Base-by-base conservation (phyloP, 2,329 filamentous ascomycete species). In the Aureobasidium sp. region DNA sequence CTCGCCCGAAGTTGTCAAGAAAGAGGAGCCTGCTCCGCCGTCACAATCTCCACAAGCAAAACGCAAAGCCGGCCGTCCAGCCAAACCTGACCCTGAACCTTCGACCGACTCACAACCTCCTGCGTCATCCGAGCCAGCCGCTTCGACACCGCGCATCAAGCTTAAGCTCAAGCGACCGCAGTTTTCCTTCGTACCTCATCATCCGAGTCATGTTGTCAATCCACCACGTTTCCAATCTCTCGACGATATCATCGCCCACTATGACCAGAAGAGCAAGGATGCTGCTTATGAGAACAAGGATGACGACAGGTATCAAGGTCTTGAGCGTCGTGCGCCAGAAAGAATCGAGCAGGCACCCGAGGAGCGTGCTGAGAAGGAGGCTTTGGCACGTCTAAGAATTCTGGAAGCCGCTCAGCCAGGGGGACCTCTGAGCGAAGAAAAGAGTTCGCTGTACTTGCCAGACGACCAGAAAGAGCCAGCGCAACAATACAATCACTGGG, bases 401-500 rank as follows among this genome's bases (percentile, higher is more conserved):
- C 84, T 91, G 66, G 77, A 85, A 52, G 92, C 91, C 65, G 85
- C 85, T 3, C 80, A 89, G 68, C 84, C 86, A 5, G 92, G 91
- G 17, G 90, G 91, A 2, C 72, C 91, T 4, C 79, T 97, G 31
- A 91, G 88, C 56, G 77, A 81, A 60, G 84, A 86, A 64, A 80
- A 82, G 64, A 93, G 89, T 71, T 87, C 86, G 2, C 77, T 87
- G 27, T 94, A 89, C 68, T 81, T 86, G 20, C 89, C 89, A 0
- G 89, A 94, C 65, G 79, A 85, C 14, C 63, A 65, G 45, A 81
- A 82, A 62, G 89, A 95, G 68, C 89, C 89, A 0, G 83, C 85
- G 0, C 82, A 83, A 58, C 90, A 94, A 69, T 97, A 90, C 79
- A 86, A 88, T n/a, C 91, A 95, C 67, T 83, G 85, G 70, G 92